phyloP scores from a whole-genome alignment of 2,329 filamentous ascomycete genomes.

The Lasiodiplodia gonubiensis region DNA sequence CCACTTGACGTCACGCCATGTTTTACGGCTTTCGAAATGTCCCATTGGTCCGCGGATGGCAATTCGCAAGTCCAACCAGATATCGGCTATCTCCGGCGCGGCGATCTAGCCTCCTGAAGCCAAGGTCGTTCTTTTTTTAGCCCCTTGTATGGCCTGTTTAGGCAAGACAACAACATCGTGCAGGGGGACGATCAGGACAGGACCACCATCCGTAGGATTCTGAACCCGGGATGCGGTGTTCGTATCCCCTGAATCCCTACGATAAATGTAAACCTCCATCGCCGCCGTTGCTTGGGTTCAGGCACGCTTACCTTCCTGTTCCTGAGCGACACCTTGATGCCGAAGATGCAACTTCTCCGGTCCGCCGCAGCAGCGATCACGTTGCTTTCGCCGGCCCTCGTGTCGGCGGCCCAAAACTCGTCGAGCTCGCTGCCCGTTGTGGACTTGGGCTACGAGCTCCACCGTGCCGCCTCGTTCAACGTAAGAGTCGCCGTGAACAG shows the following conservation, averaged over 20 bases:
- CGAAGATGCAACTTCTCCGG: background rate
- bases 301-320: background rate
- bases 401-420: background rate
- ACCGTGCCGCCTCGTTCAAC: slow-evolving; percentile 55
- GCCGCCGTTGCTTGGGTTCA: background rate
- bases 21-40: background rate
- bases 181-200: no score
- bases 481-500: slow-evolving; percentile 34
- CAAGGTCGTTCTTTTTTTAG: no score
- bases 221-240: no score
- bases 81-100: no score
- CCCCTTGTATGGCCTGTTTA: no score
- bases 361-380: background rate
- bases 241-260: no score
- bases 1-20: background rate
- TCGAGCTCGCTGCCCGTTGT: slow-evolving; percentile 49
- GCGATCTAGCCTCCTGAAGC: no score
- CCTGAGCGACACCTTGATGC: background rate
- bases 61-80: no score
- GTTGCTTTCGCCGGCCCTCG: background rate
- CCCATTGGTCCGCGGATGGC: background rate
- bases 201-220: no score
- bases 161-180: no score
- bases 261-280: background rate
- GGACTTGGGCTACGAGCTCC: slow-evolving; percentile 61